Evolutionary conservation across 805 yeast genomes (phyloP).

Genomic region (Torulaspora microellipsoides): DNA sequence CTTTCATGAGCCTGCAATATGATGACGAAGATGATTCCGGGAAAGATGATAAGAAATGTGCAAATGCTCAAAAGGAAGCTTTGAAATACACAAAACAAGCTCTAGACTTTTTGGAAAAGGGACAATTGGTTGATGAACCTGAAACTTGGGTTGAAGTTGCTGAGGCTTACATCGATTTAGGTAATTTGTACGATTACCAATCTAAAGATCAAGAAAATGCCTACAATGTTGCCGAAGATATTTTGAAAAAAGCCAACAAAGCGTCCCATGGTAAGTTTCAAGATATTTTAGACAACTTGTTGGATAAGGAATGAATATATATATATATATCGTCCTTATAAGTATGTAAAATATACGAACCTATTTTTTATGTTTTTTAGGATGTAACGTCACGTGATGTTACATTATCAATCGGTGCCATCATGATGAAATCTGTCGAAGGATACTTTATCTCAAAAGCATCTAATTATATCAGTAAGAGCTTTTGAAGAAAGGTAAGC

Average conservation of each 20-base stretch:
- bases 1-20: constrained; percentile 54
- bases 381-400: too few relatives aligned
- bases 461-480: not conserved
- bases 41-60: constrained; percentile 22
- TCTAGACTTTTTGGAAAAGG: constrained; percentile 49
- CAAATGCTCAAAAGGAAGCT: constrained; percentile 48
- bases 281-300: constrained; percentile 54
- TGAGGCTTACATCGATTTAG: constrained; percentile 77
- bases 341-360: too few relatives aligned
- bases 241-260: constrained; percentile 66
- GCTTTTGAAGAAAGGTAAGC: not conserved
- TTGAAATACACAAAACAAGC: constrained; percentile 48
- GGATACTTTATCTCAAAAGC: not conserved
- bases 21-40: constrained; percentile 42
- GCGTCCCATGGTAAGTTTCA: constrained; percentile 75
- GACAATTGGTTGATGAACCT: constrained; percentile 70
- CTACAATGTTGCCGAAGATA: constrained; percentile 65
- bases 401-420: too few relatives aligned
- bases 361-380: too few relatives aligned
- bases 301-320: constrained; percentile 17
- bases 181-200: constrained; percentile 64
- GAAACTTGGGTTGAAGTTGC: constrained; percentile 80
- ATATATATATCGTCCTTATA: too few relatives aligned
- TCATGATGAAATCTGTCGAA: not conserved
- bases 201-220: constrained; percentile 60